Evolutionary conservation across 2,329 filamentous ascomycete genomes (phyloP).

Genomic region (Hirsutella thompsonii): DNA sequence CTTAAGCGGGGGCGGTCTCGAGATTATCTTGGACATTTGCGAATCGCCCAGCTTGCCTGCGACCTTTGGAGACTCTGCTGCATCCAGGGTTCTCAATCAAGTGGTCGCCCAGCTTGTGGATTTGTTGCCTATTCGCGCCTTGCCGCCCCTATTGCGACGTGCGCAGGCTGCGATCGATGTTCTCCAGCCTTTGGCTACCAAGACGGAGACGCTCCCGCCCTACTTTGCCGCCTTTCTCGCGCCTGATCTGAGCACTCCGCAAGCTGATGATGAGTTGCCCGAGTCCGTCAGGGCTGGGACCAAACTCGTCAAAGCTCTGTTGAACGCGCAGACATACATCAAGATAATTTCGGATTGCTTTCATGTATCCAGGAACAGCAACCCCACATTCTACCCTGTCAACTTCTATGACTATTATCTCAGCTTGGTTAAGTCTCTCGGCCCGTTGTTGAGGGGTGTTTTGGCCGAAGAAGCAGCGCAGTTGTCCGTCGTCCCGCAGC

Average conservation of each 20-base stretch:
- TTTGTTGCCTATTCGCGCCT: slow-evolving; percentile 62
- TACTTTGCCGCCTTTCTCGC: slow-evolving; percentile 60
- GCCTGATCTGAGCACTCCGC: slow-evolving; percentile 22
- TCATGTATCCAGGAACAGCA: slow-evolving; percentile 50
- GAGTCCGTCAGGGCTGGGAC: slow-evolving; percentile 53
- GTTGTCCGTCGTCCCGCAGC: slow-evolving; percentile 57
- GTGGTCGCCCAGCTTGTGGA: slow-evolving; percentile 73
- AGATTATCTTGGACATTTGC: slow-evolving; percentile 72
- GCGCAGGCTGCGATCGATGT: slow-evolving; percentile 56
- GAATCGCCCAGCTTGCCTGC: slow-evolving; percentile 68
- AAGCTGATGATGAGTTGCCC: slow-evolving; percentile 19
- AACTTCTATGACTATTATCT: slow-evolving; percentile 80
- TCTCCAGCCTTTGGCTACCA: slow-evolving; percentile 50
- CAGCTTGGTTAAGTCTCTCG: slow-evolving; percentile 60
- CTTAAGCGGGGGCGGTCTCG: slow-evolving; percentile 66
- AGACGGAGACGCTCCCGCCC: slow-evolving; percentile 34
- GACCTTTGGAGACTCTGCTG: slow-evolving; percentile 43
- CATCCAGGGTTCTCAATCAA: slow-evolving; percentile 57
- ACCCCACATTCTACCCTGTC: slow-evolving; percentile 56
- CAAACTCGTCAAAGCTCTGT: slow-evolving; percentile 61
- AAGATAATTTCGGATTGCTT: slow-evolving; percentile 66
- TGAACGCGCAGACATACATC: slow-evolving; percentile 64
- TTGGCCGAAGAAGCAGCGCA: slow-evolving; percentile 77
- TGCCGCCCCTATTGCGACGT: slow-evolving; percentile 70
- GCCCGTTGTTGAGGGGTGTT: slow-evolving; percentile 64